Percentiles rank a stretch among this genome's conserved stretches.
Conservation (phyloP, 768 basidiomycete genomes). For the Tulasnella sp. region DNA sequence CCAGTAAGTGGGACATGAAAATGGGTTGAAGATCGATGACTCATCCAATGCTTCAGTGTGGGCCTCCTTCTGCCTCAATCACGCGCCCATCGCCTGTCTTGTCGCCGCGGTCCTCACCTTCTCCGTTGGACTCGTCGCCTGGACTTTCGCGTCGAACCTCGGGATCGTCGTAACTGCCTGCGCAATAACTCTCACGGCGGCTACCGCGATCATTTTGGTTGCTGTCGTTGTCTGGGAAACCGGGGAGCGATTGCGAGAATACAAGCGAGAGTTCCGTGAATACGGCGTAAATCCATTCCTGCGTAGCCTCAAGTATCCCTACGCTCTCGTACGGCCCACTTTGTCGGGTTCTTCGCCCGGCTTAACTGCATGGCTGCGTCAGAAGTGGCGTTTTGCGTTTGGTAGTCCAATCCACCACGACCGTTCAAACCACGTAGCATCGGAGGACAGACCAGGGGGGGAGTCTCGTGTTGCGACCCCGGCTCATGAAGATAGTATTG, state of each 20-base stretch:
- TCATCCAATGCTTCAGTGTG: neutral
- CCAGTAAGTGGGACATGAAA: neutral
- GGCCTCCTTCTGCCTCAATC: constrained; percentile 17
- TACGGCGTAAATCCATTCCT: neutral
- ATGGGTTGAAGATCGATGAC: neutral
- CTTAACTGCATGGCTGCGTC: neutral
- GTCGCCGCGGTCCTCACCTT: constrained; percentile 19
- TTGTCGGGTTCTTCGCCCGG: neutral
- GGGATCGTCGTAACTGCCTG: neutral
- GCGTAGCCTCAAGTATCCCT: neutral
- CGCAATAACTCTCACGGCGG: neutral
- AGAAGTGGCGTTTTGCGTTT: neutral
- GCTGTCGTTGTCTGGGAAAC: neutral
- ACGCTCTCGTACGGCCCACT: neutral
- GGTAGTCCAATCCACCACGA: too few species aligned
- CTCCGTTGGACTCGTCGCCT: constrained; percentile 17
- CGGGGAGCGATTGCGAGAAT: neutral
- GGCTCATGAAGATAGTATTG: neutral
- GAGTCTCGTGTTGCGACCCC: neutral
- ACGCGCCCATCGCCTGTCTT: constrained; percentile 16
- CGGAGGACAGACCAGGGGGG: neutral
- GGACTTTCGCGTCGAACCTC: constrained; percentile 4
- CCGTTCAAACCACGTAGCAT: neutral
- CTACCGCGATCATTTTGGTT: neutral
- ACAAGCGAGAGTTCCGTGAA: neutral